Base-by-base conservation (phyloP, 1,284 basidiomycete genomes). In the Papiliotrema flavescens region DNA sequence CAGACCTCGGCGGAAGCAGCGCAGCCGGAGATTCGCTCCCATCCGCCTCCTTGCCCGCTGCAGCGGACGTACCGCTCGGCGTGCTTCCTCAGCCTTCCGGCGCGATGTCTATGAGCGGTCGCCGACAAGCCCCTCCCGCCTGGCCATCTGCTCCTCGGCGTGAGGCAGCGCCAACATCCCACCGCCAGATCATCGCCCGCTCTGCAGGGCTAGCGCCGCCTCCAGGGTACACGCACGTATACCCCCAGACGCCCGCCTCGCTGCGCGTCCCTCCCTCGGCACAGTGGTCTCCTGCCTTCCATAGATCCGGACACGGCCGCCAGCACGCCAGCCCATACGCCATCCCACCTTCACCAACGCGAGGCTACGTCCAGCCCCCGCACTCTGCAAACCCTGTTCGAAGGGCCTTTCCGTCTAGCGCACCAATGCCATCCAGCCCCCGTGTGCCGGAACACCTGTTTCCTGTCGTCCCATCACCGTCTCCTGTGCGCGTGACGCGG, bases 141-240 rank as follows among this genome's bases (percentile, higher is more conserved):
- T 60, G 59, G 47, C 66, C 66, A 17, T 22, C 56, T 11, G 57
- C 56, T n/a, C 60, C 63, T 28, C 35, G 58, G 17, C 24, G 19
- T 17, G 19, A 54, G 11, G 35, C 49, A 24, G 26, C 40, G 46
- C 17, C 43, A 24, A 9, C 42, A 53, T 24, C 55, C 41, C 19
- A 57, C 50, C 42, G 43, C 26, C 26, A 28, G 34, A 8, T 46
- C 28, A 46, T 28, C 3, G 26, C 51, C 11, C 14, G 26, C 14
- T 22, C 24, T 9, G 43, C 20, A 6, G 24, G 43, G 2, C 13
- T 7, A 28, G n/a, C n/a, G n/a, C 23, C 22, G 19, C 41, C 45
- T n/a, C 32, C 14, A 9, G 40, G 41, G 3, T 42, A 57, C 32
- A 42, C 26, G 11, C 47, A n/a, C n/a, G n/a, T n/a, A n/a, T n/a